Evolutionary conservation across 2,329 filamentous ascomycete genomes (phyloP).

Genomic region (Epichloe sibirici): DNA sequence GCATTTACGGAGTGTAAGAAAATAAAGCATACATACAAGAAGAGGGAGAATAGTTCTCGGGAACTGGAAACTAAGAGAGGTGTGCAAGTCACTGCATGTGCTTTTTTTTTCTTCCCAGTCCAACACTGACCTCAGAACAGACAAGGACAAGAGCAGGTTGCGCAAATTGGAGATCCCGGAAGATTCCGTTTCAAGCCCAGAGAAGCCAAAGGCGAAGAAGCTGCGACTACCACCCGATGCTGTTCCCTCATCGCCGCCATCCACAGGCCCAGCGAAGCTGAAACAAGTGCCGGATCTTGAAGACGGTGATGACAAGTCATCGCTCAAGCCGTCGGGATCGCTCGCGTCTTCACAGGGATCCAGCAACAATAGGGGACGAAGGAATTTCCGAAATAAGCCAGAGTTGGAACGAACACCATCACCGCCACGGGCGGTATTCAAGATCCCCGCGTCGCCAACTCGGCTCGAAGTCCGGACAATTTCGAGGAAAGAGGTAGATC

Average conservation of each 20-base stretch:
- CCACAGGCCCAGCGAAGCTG: conserved; percentile 1
- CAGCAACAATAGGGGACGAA: not conserved
- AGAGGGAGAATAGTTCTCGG: conserved; percentile 11
- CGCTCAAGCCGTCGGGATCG: not conserved
- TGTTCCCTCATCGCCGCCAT: not conserved
- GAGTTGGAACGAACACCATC: conserved; percentile 4
- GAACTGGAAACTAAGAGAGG: conserved; percentile 9
- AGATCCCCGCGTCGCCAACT: conserved; percentile 9
- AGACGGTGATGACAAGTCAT: not conserved
- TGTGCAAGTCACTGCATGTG: not conserved
- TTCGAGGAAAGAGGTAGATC: not conserved
- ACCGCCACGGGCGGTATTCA: conserved; percentile 11
- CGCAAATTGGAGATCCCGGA: conserved; percentile 4
- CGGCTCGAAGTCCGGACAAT: conserved; percentile 2
- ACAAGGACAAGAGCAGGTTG: not conserved
- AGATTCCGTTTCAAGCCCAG: not conserved
- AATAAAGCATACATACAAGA: conserved; percentile 16
- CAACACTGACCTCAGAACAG: not conserved
- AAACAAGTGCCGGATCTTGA: not conserved
- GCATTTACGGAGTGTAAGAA: conserved; percentile 13
- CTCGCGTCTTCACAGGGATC: not conserved
- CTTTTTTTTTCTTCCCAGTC: not conserved
- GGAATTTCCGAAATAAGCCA: not conserved
- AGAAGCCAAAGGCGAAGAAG: conserved; percentile 1
- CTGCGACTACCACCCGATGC: not conserved